Conservation (phyloP, 2,329 filamentous ascomycete species). For the Monosporascus sp. region DNA sequence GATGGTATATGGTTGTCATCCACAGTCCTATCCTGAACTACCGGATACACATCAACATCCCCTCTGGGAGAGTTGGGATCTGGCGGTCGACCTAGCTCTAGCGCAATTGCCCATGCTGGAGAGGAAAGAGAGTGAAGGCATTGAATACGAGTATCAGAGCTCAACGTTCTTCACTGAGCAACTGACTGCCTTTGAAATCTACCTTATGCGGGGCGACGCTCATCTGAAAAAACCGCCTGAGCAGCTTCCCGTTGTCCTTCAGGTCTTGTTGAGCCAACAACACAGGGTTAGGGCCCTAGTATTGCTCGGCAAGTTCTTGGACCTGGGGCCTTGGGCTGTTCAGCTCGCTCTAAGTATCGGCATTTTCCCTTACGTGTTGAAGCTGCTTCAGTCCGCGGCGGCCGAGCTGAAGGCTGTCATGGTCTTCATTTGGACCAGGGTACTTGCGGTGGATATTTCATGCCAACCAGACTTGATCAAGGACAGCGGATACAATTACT, state of each 20-base stretch:
- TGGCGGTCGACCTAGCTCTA: constrained; percentile 92
- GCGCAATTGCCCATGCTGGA: constrained; percentile 84
- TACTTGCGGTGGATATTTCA: constrained; percentile 88
- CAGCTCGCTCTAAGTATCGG: constrained; percentile 95
- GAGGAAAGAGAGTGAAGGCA: constrained; percentile 65
- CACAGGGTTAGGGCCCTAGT: constrained; percentile 89
- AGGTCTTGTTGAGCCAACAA: constrained; percentile 92
- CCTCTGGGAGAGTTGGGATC: constrained; percentile 95
- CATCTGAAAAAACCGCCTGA: constrained; percentile 84
- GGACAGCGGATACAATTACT: constrained; percentile 96
- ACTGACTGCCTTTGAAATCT: constrained; percentile 93
- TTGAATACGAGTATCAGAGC: constrained; percentile 86
- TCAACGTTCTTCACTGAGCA: constrained; percentile 97
- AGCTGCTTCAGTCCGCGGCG: constrained; percentile 90
- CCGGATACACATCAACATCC: constrained; percentile 93
- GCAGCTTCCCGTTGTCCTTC: constrained; percentile 91
- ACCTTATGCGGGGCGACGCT: constrained; percentile 74
- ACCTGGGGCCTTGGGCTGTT: constrained; percentile 97
- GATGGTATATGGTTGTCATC: constrained; percentile 92
- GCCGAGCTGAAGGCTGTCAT: constrained; percentile 95
- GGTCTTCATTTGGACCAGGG: constrained; percentile 98
- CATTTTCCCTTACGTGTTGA: constrained; percentile 98
- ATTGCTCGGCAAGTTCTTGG: constrained; percentile 85
- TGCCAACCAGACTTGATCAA: constrained; percentile 93
- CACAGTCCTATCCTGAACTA: constrained; percentile 85